Base-by-base conservation (phyloP, 768 basidiomycete genomes). In the Auriculariales sp. region DNA sequence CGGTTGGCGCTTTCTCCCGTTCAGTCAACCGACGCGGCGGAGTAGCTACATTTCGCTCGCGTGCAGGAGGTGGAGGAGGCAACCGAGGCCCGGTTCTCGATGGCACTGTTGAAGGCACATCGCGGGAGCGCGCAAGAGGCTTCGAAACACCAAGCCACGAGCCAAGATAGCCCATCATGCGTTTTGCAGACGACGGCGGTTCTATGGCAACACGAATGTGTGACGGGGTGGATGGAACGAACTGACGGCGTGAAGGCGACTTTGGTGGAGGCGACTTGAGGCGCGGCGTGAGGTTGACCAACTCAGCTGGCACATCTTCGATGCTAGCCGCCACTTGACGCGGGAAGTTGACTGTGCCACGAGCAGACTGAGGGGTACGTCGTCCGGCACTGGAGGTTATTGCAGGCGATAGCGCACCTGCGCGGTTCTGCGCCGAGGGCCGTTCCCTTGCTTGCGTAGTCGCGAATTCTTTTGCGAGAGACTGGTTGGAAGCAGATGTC, bases 261-360 rank as follows among this genome's bases (percentile, higher is more conserved):
- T 58, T 72, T 77, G 36, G 81, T 56, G 57, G 78, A 69, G 10
- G 76, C 74, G 53, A 71, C 77, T 53, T 80, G 65, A 32, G 73
- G 73, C 28, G 64, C 71, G n/a, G 73, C 68, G 32, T 78, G n/a
- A 44, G 39, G 7, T 22, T 22, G 15, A 36, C 35, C 12, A 44
- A 25, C 39, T 44, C 14, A 10, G 39, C 22, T 24, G 39, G 39
- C 19, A 44, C 39, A 11, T 44, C 39, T 2, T 25, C 12, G 17
- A 44, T 6, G 15, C 22, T 15, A 19, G 17, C 22, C 22, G 9
- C 27, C 7, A 44, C 39, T 25, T 44, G 22, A 12, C 25, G 17
- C 19, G 35, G 33, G 22, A 22, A 49, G 22, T 50, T 30, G 35
- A 35, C 5, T 32, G 49, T 39, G 28, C 28, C 44, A 24, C 32